Evolutionary conservation across 306 rosid species (phyloP), one percentile per base, ranked within the genome.

Genomic region (Cicer pinnatifidum): DNA sequence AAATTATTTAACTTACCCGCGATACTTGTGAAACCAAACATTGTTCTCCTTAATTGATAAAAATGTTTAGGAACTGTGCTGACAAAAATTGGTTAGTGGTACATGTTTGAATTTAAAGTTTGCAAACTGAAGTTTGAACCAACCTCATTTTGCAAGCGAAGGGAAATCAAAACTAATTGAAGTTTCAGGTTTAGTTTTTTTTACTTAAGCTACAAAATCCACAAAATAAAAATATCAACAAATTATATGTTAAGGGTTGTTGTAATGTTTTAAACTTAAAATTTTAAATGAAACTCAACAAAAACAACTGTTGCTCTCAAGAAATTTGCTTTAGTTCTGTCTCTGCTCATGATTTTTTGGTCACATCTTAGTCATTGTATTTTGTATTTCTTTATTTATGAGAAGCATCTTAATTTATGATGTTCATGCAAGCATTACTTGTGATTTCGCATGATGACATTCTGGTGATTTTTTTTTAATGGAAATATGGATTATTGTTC

Each of bases 261-360:
- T 75, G 28, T 37, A 23, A 64, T 19, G 44, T n/a, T 64, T 50
- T 19, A 13, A 65, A 66, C 11, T 64, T n/a, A 23, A 38, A 65
- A 23, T 64, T 64, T 6, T 41, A 75, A 75, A 64, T 9, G 19
- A 40, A 75, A 65, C 33, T 75, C 6, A 5, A 63, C 72, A 8
- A 12, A 7, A 48, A 64, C 46, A n/a, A 17, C 3, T 20, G 38
- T 15, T 1, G 3, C 9, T 19, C 33, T 48, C 39, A 67, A 47
- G 15, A 47, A 6, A 15, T 15, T 46, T 11, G 12, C 19, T 28
- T 23, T 12, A 28, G 28, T 20, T 73, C 7, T 15, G 37, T 35
- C 5, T 12, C 23, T n/a, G 12, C 12, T 28, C 9, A 37, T 44
- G 45, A 76, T 11, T 77, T 68, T 69, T 77, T 67, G 69, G 65